These are phyloP conservation scores for Talaromyces borbonicus DNA, from an alignment of 495 filamentous ascomycete species.

Conservation along the genomic window DNA sequence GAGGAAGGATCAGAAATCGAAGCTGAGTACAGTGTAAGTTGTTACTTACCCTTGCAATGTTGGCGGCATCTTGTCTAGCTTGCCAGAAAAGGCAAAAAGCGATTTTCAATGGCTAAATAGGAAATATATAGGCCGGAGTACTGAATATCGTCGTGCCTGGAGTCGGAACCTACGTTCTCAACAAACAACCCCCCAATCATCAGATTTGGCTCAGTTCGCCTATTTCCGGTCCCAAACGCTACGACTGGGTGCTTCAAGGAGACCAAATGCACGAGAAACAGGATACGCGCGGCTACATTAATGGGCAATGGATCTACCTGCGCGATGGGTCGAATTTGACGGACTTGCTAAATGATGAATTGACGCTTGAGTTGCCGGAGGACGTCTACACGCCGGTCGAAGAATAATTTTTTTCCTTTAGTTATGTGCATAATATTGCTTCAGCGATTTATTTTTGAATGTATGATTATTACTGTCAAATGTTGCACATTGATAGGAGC, in stretches of 20 bases:
- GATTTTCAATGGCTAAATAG: conserved; percentile 7
- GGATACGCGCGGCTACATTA: conserved; percentile 43
- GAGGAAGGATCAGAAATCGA: conserved; percentile 42
- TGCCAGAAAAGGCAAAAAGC: too few relatives aligned
- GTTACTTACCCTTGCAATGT: conserved; percentile 8
- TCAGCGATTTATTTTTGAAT: neutral
- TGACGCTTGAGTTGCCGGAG: conserved; percentile 34
- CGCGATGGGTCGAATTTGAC: conserved; percentile 67
- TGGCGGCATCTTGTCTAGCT: too few relatives aligned
- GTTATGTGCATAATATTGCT: neutral
- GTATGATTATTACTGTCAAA: conserved; percentile 1
- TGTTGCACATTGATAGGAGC: neutral
- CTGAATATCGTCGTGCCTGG: conserved; percentile 59
- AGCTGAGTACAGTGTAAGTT: conserved; percentile 47
- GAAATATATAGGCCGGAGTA: conserved; percentile 60
- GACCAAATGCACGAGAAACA: conserved; percentile 69
- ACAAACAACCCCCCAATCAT: conserved; percentile 95
- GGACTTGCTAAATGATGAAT: conserved; percentile 59
- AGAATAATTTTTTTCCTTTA: neutral
- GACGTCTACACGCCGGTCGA: conserved; percentile 35
- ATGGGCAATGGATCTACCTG: conserved; percentile 72
- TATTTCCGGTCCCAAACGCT: conserved; percentile 83
- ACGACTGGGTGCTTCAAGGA: conserved; percentile 67
- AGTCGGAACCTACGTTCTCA: conserved; percentile 77
- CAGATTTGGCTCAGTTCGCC: conserved; percentile 97